A percentile compares a stretch with the other conserved stretches of the same genome.
These are phyloP conservation scores for Linaria vulgaris DNA, from an alignment of 257 asterid genomes.

Conservation along the genomic window DNA sequence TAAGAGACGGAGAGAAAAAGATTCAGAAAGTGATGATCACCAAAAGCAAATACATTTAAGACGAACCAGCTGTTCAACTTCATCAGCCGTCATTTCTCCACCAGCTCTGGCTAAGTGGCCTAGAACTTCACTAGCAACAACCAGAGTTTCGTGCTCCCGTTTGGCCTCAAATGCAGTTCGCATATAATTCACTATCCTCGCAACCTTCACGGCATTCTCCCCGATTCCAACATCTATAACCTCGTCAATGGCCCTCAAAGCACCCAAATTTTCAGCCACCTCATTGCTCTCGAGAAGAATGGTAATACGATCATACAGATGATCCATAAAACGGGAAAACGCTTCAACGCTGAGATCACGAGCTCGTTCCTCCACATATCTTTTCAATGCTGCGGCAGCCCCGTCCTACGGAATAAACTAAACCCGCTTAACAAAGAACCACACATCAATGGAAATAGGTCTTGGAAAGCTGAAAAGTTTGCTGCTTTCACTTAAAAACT, in stretches of 20 bases:
- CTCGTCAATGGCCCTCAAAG: constrained; percentile 94
- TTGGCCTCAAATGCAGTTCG: constrained; percentile 85
- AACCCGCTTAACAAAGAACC: constrained; percentile 6
- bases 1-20: constrained; percentile 40
- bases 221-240: constrained; percentile 85
- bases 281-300: constrained; percentile 81
- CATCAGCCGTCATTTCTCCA: constrained; percentile 99
- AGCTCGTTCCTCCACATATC: constrained; percentile 82
- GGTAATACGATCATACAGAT: constrained; percentile 77
- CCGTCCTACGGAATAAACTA: constrained; percentile 64
- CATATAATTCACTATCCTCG: constrained; percentile 81
- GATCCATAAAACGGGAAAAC: constrained; percentile 89
- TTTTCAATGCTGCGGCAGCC: constrained; percentile 69
- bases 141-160: constrained; percentile 85
- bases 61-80: constrained; percentile 89
- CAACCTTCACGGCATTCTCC: constrained; percentile 91
- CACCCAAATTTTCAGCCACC: constrained; percentile 90
- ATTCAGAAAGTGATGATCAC: constrained; percentile 6
- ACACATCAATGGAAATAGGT: no score
- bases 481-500: no score
- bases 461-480: no score
- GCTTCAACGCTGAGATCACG: constrained; percentile 88
- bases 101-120: constrained; percentile 99
- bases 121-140: constrained; percentile 84
- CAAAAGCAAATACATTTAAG: constrained; percentile 19